Evolutionary conservation across 78 protist species (phyloP).

Genomic region (Anaeramoeba flamelloides): DNA sequence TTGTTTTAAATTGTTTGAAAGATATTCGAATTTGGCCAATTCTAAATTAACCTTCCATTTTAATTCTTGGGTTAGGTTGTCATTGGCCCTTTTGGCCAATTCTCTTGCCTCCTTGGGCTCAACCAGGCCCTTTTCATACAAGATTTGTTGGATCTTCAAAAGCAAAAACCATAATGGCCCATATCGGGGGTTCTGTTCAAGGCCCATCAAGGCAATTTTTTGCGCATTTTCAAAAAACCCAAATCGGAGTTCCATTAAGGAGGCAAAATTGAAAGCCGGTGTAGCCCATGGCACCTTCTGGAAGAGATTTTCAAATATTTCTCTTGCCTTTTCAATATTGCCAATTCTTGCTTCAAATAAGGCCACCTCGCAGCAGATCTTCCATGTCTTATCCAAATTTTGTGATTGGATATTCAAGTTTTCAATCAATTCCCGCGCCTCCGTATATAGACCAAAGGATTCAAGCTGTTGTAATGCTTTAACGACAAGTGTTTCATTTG

Average conservation of each 20-base stretch:
- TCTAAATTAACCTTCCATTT: slow-evolving; percentile 75
- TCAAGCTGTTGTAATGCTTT: background rate
- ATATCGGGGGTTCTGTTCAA: slow-evolving; percentile 27
- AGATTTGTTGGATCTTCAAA: slow-evolving; percentile 22
- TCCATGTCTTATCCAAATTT: slow-evolving; percentile 45
- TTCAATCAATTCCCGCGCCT: background rate
- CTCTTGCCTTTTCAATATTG: slow-evolving; percentile 38
- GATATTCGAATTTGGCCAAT: slow-evolving; percentile 63
- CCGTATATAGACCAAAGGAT: background rate
- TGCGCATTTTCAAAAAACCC: slow-evolving; percentile 42
- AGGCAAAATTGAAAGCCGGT: slow-evolving; percentile 66
- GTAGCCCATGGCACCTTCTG: slow-evolving; percentile 60
- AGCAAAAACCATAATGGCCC: slow-evolving; percentile 67
- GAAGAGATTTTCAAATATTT: slow-evolving; percentile 56
- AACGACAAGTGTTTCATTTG: background rate
- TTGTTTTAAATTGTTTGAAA: slow-evolving; percentile 27
- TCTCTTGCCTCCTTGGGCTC: slow-evolving; percentile 21
- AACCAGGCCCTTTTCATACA: slow-evolving; percentile 19
- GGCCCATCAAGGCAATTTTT: slow-evolving; percentile 41
- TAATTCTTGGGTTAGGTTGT: slow-evolving; percentile 48
- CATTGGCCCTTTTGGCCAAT: slow-evolving; percentile 34
- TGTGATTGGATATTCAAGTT: background rate
- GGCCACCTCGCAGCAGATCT: slow-evolving; percentile 65
- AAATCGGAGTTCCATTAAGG: slow-evolving; percentile 48
- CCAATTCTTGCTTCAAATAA: slow-evolving; percentile 66